A percentile compares a stretch with the other conserved stretches of the same genome.
Evolutionary conservation across 2,329 filamentous ascomycete genomes (phyloP).

Genomic region (Basipetospora chlamydospora): DNA sequence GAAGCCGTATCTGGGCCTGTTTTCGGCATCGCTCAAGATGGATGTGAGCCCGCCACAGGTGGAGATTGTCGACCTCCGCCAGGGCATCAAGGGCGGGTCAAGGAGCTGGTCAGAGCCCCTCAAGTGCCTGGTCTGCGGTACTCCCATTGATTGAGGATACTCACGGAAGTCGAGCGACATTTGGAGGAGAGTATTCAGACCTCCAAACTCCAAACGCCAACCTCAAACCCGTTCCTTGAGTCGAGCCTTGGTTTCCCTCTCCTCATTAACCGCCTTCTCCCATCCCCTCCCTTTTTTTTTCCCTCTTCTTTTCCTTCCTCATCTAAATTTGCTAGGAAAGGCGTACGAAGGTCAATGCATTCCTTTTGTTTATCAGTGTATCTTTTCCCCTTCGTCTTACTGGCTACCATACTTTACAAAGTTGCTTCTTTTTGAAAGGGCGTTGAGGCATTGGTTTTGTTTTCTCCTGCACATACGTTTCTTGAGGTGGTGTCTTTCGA

Average conservation of each 20-base stretch:
- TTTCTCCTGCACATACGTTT: no score
- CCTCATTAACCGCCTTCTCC: background rate
- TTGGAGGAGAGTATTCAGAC: no score
- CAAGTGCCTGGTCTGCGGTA: slow-evolving; percentile 34
- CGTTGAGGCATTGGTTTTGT: no score
- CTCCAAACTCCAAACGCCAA: no score
- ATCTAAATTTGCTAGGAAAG: background rate
- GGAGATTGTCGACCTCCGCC: slow-evolving; percentile 36
- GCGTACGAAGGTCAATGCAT: background rate
- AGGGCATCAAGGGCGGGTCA: slow-evolving; percentile 29
- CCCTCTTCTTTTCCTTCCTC: slow-evolving; percentile 1
- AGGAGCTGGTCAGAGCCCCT: slow-evolving; percentile 39
- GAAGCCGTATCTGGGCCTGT: slow-evolving; percentile 36
- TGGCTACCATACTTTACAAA: no score
- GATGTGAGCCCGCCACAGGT: slow-evolving; percentile 32
- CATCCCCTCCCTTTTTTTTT: background rate
- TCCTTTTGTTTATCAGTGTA: background rate
- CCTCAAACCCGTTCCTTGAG: no score
- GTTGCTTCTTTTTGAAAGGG: no score
- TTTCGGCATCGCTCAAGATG: slow-evolving; percentile 33
- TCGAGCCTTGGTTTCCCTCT: no score
- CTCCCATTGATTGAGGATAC: slow-evolving; percentile 33
- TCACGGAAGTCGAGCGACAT: no score
- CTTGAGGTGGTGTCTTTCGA: no score
- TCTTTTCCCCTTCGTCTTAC: no score